A percentile compares a stretch with the other conserved stretches of the same genome.
Conservation (phyloP, 2,329 filamentous ascomycete genomes). For the Mollisiaceae sp. region DNA sequence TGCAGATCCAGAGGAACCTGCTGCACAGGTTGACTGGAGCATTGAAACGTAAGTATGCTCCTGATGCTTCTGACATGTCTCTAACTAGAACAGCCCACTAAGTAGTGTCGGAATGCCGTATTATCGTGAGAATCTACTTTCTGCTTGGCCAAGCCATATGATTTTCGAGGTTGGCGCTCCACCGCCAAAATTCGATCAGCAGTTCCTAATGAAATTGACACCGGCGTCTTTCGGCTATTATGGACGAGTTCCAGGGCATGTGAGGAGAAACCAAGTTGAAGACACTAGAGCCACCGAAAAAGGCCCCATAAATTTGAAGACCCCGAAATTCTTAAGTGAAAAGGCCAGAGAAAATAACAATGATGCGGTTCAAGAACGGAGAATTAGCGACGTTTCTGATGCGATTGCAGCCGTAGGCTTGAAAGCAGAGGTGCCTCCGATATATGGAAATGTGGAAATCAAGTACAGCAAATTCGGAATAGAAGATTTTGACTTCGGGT, state of each 20-base stretch:
- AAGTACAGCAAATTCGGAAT: slow-evolving; percentile 99
- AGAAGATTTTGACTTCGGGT: slow-evolving; percentile 99
- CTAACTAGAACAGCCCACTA: slow-evolving; percentile 62
- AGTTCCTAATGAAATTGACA: slow-evolving; percentile 71
- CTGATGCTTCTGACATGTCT: background rate
- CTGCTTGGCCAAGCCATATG: slow-evolving; percentile 85
- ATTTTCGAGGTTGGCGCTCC: slow-evolving; percentile 86
- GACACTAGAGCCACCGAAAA: slow-evolving; percentile 71
- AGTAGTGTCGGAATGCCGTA: slow-evolving; percentile 90
- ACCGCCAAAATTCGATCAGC: slow-evolving; percentile 73
- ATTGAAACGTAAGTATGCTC: slow-evolving; percentile 64
- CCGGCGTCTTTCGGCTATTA: slow-evolving; percentile 77
- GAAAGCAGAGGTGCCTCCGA: slow-evolving; percentile 81
- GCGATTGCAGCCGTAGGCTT: slow-evolving; percentile 74
- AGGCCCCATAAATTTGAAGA: slow-evolving; percentile 64
- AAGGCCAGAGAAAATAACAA: slow-evolving; percentile 75
- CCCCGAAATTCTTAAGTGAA: slow-evolving; percentile 94
- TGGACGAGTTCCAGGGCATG: slow-evolving; percentile 75
- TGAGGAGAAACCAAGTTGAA: slow-evolving; percentile 81
- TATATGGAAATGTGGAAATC: slow-evolving; percentile 95
- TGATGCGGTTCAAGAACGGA: slow-evolving; percentile 48
- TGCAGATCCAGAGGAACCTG: slow-evolving; percentile 59
- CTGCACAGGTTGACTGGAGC: slow-evolving; percentile 62
- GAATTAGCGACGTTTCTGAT: slow-evolving; percentile 61
- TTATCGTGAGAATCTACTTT: slow-evolving; percentile 86